Conservation (phyloP, 306 rosid species). For the Trifolium repens region DNA sequence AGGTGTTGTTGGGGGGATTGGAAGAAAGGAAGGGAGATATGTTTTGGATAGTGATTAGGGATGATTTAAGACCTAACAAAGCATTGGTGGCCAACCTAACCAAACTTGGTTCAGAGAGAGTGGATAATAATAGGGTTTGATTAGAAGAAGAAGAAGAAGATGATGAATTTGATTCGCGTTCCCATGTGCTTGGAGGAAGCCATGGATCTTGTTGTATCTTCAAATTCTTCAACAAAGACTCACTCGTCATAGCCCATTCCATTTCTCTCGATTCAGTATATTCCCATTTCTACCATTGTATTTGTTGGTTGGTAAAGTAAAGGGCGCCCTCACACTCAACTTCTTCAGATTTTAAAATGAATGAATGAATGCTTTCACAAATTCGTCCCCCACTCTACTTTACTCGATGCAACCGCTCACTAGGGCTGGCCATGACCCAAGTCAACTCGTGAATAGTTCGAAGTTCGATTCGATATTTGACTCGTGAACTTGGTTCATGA, state of each 20-base stretch:
- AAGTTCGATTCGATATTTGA: too few species aligned
- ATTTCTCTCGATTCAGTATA: neutral
- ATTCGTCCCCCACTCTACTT: too few species aligned
- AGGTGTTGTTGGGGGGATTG: conserved; percentile 74
- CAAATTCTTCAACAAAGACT: conserved; percentile 62
- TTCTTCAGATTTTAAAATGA: neutral
- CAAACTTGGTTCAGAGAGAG: conserved; percentile 82
- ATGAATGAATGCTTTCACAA: too few species aligned
- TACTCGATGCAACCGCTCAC: too few species aligned
- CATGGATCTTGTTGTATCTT: conserved; percentile 72
- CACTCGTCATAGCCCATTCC: conserved; percentile 48
- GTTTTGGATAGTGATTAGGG: conserved; percentile 67
- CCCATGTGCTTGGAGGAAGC: conserved; percentile 66
- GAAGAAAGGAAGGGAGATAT: conserved; percentile 62
- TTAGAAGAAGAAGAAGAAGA: neutral
- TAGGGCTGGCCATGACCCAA: too few species aligned
- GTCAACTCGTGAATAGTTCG: too few species aligned
- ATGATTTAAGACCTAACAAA: conserved; percentile 72
- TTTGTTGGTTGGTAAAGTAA: conserved; percentile 1
- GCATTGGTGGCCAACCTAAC: conserved; percentile 81
- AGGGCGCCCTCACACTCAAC: neutral
- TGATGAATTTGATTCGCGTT: neutral
- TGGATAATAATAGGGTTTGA: conserved; percentile 51
- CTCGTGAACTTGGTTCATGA: too few species aligned
- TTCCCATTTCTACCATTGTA: neutral